Percentiles rank a stretch among this genome's conserved stretches.
phyloP scores from a whole-genome alignment of 2,329 filamentous ascomycete species.

The Cercospora citrullina region DNA sequence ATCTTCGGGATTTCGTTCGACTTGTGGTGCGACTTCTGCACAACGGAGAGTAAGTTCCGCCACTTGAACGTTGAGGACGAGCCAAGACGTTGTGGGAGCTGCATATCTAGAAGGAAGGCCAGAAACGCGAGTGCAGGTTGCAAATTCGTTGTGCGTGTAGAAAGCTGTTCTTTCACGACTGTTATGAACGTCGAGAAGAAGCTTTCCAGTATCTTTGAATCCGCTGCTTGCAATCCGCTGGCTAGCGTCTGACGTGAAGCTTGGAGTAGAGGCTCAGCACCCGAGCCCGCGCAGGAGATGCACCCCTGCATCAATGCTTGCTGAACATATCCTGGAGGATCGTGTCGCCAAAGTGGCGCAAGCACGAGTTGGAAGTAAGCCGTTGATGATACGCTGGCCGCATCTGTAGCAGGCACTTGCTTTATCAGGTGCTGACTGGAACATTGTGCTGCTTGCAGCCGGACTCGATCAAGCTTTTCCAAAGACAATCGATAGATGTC shows the following conservation, averaged over 20 bases:
- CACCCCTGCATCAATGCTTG: slow-evolving; percentile 63
- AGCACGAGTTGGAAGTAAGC: slow-evolving; percentile 31
- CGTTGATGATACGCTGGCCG: slow-evolving; percentile 31
- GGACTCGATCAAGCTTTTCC: slow-evolving; percentile 88
- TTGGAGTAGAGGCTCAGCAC: slow-evolving; percentile 72
- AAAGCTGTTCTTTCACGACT: slow-evolving; percentile 28
- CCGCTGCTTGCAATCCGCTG: slow-evolving; percentile 39
- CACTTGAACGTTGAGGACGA: slow-evolving; percentile 57
- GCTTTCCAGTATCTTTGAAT: slow-evolving; percentile 6
- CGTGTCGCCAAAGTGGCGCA: slow-evolving; percentile 14
- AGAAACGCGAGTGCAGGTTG: slow-evolving; percentile 71
- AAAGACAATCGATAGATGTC: slow-evolving; percentile 66
- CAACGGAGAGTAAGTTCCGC: slow-evolving; percentile 65
- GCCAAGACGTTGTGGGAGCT: slow-evolving; percentile 43
- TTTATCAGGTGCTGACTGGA: slow-evolving; percentile 9
- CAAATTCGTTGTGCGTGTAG: slow-evolving; percentile 18
- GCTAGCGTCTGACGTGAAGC: slow-evolving; percentile 66
- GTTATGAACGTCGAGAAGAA: slow-evolving; percentile 30
- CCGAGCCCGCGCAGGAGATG: slow-evolving; percentile 73
- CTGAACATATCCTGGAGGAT: slow-evolving; percentile 37
- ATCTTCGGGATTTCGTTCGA: slow-evolving; percentile 79
- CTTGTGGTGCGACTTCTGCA: slow-evolving; percentile 80
- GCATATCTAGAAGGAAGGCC: slow-evolving; percentile 64
- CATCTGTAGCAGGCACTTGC: slow-evolving; percentile 18
- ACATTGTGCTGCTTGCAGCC: slow-evolving; percentile 62